Percentiles rank a stretch among this genome's conserved stretches.
phyloP scores from a whole-genome alignment of 2,329 filamentous ascomycete genomes.

The Aulographum hederae region DNA sequence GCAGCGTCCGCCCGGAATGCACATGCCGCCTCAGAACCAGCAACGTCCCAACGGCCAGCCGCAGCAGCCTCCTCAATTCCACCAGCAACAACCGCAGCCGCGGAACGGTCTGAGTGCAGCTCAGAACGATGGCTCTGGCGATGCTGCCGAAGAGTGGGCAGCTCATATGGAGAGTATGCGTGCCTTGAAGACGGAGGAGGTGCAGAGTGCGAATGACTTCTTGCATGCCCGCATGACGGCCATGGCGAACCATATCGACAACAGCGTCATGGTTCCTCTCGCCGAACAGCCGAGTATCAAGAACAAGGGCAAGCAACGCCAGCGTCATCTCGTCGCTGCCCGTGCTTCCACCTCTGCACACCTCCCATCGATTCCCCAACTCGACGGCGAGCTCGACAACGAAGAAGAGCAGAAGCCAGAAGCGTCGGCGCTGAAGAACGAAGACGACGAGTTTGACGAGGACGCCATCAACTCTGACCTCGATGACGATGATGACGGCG shows the following conservation, averaged over 20 bases:
- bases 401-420: conserved; percentile 25
- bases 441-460: conserved; percentile 47
- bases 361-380: conserved; percentile 18
- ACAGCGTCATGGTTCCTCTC: conserved; percentile 58
- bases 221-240: conserved; percentile 51
- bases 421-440: no score
- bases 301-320: background rate
- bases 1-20: conserved; percentile 18
- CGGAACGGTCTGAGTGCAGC: conserved; percentile 21
- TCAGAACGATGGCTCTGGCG: conserved; percentile 61
- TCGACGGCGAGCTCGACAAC: conserved; percentile 43
- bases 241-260: conserved; percentile 51
- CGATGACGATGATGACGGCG: conserved; percentile 79
- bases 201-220: conserved; percentile 44
- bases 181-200: conserved; percentile 30
- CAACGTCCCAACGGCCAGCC: conserved; percentile 11
- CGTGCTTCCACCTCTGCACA: conserved; percentile 11
- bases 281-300: conserved; percentile 27
- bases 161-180: conserved; percentile 41
- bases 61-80: conserved; percentile 10
- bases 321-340: background rate
- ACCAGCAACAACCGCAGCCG: conserved; percentile 23
- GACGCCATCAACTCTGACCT: conserved; percentile 98
- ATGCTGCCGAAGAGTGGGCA: conserved; percentile 36
- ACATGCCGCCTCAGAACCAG: conserved; percentile 14